Percentiles rank a stretch among this genome's conserved stretches.
These are phyloP conservation scores for Neoarthrinium moseri DNA, from an alignment of 2,329 filamentous ascomycete genomes.

Conservation along the genomic window DNA sequence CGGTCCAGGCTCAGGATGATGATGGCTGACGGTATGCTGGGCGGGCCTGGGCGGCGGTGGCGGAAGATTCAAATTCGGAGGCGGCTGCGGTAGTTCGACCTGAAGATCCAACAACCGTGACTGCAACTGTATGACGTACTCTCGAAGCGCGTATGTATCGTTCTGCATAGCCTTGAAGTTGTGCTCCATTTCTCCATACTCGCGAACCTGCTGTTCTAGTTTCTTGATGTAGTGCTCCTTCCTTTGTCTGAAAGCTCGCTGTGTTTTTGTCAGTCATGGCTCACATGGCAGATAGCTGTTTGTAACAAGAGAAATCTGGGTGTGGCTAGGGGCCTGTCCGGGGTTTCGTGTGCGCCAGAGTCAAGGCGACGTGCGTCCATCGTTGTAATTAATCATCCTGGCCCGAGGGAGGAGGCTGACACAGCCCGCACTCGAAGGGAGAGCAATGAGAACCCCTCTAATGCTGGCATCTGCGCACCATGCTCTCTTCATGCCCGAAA, in stretches of 20 bases:
- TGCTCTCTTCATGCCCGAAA: no score
- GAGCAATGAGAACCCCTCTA: no score
- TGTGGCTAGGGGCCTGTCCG: no score
- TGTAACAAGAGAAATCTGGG: no score
- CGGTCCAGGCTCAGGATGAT: constrained; percentile 14
- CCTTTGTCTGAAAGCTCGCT: constrained; percentile 95
- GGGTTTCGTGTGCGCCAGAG: no score
- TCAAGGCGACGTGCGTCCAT: no score
- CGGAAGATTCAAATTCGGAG: constrained; percentile 72
- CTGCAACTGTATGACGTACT: constrained; percentile 91
- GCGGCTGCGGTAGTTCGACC: constrained; percentile 81
- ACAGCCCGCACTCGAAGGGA: no score
- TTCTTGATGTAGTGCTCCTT: constrained; percentile 99
- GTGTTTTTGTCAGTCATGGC: constrained; percentile 13
- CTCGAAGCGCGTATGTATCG: constrained; percentile 87
- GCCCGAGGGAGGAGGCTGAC: no score
- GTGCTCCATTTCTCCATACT: constrained; percentile 72
- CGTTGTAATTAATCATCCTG: no score
- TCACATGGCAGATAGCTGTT: no score
- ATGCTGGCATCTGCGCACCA: no score
- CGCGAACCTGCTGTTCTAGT: constrained; percentile 88
- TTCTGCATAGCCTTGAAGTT: constrained; percentile 77
- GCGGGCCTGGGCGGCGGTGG: constrained; percentile 28
- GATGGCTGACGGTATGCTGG: neutral
- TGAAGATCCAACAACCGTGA: constrained; percentile 79